Evolutionary conservation across 2,329 filamentous ascomycete species (phyloP), one percentile per base, ranked within the genome.

Genomic region (Xylariaceae sp.): DNA sequence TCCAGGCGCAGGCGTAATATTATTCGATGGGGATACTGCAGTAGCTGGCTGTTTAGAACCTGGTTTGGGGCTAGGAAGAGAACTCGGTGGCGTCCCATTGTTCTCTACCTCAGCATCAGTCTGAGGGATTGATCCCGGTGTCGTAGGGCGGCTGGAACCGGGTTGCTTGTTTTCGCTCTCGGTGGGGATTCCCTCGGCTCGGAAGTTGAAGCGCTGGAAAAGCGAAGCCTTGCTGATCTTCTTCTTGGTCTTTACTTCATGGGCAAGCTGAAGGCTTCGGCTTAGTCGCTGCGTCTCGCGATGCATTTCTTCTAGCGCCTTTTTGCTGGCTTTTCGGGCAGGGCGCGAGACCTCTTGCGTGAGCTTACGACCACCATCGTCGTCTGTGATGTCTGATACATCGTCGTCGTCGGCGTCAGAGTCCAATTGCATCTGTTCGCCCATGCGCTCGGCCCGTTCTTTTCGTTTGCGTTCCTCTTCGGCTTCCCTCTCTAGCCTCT

Each of bases 251-350:
- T 88, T 90, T 23, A 90, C 89, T 71, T 96, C 87, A 73, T 97
- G 92, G 1, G 89, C 85, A 53, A 99, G 82, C 73, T 97, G 93
- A 84, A 96, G 89, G 70, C 89, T 95, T 65, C 94, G 84, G 66
- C 85, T 88, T 76, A 99, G 84, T 35, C 94, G 86, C 76, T 99
- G 94, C 1, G 93, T 97, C 74, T 99, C 94, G 59, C 91, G 85
- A 67, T 89, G 88, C 88, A 99, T 97, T 66, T 97, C 93, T 71
- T 97, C 90, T 48, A 97, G 73, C 0, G 94, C 94, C 75, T 92
- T 97, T 77, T 93, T 97, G 77, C 92, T 93, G 0, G 94, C 92
- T 72, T 94, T 96, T 10, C 94, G 84, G 8, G 84, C 82, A 4
- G 91, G 87, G 3, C 88, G 85, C 30, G 82, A 76, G 37, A 81